Evolutionary conservation across 225 moss, liverwort and hornwort species (phyloP).

Genomic region (Bryoerythrophyllum caledonicum): DNA sequence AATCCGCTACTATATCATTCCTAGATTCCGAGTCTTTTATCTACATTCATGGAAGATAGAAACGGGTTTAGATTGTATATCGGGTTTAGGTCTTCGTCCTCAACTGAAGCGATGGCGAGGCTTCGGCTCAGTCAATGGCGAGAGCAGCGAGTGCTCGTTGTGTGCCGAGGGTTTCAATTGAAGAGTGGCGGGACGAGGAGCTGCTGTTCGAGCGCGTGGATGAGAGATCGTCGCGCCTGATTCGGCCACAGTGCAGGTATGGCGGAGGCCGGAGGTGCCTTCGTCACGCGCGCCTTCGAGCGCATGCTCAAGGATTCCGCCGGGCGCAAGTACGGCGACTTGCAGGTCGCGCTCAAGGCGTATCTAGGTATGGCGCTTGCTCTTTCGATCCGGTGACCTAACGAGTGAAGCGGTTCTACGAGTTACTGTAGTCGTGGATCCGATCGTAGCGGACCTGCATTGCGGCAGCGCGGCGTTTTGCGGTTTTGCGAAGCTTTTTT

Average conservation of each 20-base stretch:
- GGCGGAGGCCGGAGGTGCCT: conserved; percentile 91
- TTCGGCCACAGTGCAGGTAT: conserved; percentile 19
- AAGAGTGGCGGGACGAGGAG: too few relatives aligned
- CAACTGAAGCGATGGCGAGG: too few relatives aligned
- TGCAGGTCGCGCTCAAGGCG: conserved; percentile 74
- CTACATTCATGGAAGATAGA: too few relatives aligned
- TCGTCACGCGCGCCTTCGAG: conserved; percentile 89
- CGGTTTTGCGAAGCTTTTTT: neutral
- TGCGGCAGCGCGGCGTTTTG: conserved; percentile 18
- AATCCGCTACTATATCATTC: too few relatives aligned
- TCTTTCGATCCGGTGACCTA: conserved; percentile 21
- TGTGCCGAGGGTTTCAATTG: too few relatives aligned
- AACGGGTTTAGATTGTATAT: too few relatives aligned
- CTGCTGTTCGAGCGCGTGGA: too few relatives aligned
- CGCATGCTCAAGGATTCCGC: conserved; percentile 90
- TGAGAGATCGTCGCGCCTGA: too few relatives aligned
- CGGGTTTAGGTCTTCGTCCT: too few relatives aligned
- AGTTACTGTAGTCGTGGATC: conserved; percentile 26
- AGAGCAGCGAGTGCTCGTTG: too few relatives aligned
- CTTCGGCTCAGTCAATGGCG: too few relatives aligned
- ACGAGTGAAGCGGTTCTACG: neutral
- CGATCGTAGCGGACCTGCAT: conserved; percentile 40
- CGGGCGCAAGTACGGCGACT: conserved; percentile 61
- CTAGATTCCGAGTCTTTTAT: too few relatives aligned
- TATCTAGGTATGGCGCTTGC: conserved; percentile 54